Evolutionary conservation across 441 rosid species (phyloP), one percentile per base, ranked within the genome.

Genomic region (Eruca vesicaria): DNA sequence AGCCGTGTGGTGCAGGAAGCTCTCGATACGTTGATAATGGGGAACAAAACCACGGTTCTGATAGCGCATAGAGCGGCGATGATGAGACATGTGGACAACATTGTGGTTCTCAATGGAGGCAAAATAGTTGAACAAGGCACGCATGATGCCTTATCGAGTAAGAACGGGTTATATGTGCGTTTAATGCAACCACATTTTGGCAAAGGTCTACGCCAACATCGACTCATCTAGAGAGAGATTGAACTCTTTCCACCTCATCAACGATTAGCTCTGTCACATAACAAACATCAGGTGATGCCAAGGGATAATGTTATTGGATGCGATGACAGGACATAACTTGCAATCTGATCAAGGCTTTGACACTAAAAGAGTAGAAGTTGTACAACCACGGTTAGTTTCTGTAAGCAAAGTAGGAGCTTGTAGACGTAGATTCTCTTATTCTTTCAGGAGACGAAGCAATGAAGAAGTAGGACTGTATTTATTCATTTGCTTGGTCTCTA

Each of bases 1-100:
- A 93, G 98, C 66, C 87, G 98, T 57, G 98, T 96, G 73, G 97
- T 93, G 68, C 99, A 93, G 79, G 98, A 96, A 77, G 99, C 98
- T 62, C 93, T 96, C 0, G 97, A 96, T 79, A 96, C 96, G 1
- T 84, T 96, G 75, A 85, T 90, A 62, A 96, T 93, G 98, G 99
- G 98, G 58, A 94, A 94, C 81, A 93, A 94, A 82, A 96, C 99
- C 23, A 90, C 98, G 64, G 87, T 96, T 78, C 78, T 96, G 83
- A 89, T 96, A 82, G 98, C 99, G 66, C 99, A 96, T 78, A 89
- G 99, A 84, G 91, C 90, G 1, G 98, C 98, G 18, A 96, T 88
- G 94, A 94, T 92, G 98, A 94, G 97, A 83, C 97, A 92, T 79
- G 98, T 94, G 23, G 99, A 96, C 81, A 96, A 86, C 80, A 92